Evolutionary conservation across 768 basidiomycete species (phyloP), one percentile per base, ranked within the genome.

Genomic region (Sarcodon aspratus): DNA sequence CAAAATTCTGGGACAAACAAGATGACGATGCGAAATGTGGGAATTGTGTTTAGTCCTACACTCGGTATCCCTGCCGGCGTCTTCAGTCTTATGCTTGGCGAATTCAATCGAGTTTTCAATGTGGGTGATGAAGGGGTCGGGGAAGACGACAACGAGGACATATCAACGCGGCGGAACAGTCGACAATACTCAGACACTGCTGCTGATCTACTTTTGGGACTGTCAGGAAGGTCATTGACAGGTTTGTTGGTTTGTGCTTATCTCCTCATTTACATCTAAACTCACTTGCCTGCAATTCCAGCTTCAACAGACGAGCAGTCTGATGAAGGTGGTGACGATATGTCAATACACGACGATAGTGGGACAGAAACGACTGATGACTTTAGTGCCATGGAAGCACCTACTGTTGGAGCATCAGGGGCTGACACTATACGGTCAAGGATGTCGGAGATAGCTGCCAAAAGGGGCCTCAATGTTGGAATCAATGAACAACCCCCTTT

Each of bases 21-120:
- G 72, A 99, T 99, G 96, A 94, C 87, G 37, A 84, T 98, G 79
- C 82, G 95, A 43, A 99, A 99, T 62, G 91, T 99, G 27, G 94
- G 95, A 13, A 98, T 99, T 52, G 95, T 98, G 18, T 97, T 98
- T 68, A 94, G 92, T 55, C 96, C 96, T 2, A 98, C 96, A 0
- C 72, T 99, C 10, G 93, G 92, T 40, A 96, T 99, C 57, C 95
- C 95, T n/a, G 95, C 95, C 3, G 91, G 91, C 7, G 88, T 97
- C 38, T 94, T 98, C 66, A 92, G 89, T 59, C 68, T 96, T 54
- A 90, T 98, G 82, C 76, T 98, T 32, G 83, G 80, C 49, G 90
- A 96, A 62, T 97, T 94, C 68, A 90, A 89, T 56, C 78, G 82
- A 12, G 92, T 95, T 17, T 96, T 96, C 72, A 92, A 91, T 57